A percentile compares a stretch with the other conserved stretches of the same genome.
These are phyloP conservation scores for Epithemia pelagica DNA, from an alignment of 108 stramenopile genomes.

Conservation along the genomic window DNA sequence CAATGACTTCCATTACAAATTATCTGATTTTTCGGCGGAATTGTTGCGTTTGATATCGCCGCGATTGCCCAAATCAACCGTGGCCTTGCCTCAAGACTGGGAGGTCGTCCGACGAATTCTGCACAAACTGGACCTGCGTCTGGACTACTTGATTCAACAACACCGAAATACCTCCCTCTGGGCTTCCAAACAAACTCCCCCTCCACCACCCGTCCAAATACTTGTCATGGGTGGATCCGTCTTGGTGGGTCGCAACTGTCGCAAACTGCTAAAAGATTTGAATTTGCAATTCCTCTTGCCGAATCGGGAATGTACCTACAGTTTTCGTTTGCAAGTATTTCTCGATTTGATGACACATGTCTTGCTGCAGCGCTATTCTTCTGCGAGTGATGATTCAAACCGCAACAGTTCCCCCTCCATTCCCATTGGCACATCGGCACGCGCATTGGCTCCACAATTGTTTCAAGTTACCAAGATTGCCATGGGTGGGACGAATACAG, in stretches of 20 bases:
- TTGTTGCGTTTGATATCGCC: slow-evolving; percentile 31
- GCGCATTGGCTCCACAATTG: slow-evolving; percentile 4
- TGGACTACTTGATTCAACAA: background rate
- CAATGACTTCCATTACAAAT: slow-evolving; percentile 17
- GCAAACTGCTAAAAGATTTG: slow-evolving; percentile 38
- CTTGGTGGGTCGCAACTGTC: slow-evolving; percentile 66
- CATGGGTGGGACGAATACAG: slow-evolving; percentile 76
- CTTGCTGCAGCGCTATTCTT: background rate
- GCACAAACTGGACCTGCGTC: background rate
- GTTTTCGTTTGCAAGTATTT: slow-evolving; percentile 38
- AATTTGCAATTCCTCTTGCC: slow-evolving; percentile 30
- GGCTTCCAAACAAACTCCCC: background rate
- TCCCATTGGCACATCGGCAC: background rate
- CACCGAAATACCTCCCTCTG: background rate
- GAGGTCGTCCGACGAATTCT: background rate
- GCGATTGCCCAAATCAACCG: slow-evolving; percentile 22
- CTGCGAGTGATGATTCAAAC: background rate
- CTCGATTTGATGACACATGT: slow-evolving; percentile 19
- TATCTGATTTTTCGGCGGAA: slow-evolving; percentile 33
- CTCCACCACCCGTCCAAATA: slow-evolving; percentile 55
- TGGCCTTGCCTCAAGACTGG: background rate
- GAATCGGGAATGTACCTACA: slow-evolving; percentile 58
- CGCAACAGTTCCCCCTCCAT: background rate
- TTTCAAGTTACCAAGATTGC: slow-evolving; percentile 52
- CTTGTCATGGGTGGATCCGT: slow-evolving; percentile 71